Conservation (phyloP, 495 filamentous ascomycete species). For the Xylaria sp. region DNA sequence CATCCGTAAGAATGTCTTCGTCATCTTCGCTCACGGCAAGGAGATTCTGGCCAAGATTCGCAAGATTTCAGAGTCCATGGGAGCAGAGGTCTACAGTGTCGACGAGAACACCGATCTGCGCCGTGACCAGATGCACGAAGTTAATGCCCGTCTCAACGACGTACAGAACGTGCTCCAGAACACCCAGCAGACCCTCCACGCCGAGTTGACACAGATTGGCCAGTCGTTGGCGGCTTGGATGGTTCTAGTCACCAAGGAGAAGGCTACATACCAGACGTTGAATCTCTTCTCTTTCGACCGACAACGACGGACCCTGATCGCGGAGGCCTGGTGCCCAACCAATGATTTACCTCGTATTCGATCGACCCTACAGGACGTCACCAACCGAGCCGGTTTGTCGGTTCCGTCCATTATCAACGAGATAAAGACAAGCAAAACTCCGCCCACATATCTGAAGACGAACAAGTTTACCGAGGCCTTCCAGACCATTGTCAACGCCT, state of each 20-base stretch:
- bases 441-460: conserved; percentile 93
- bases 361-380: conserved; percentile 95
- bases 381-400: conserved; percentile 89
- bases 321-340: conserved; percentile 96
- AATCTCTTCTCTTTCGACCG: conserved; percentile 97
- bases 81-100: conserved; percentile 92
- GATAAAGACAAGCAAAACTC: conserved; percentile 93
- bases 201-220: conserved; percentile 90
- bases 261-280: conserved; percentile 95
- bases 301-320: conserved; percentile 92
- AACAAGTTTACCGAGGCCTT: conserved; percentile 98
- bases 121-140: conserved; percentile 93
- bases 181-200: conserved; percentile 94
- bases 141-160: conserved; percentile 90
- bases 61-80: conserved; percentile 96
- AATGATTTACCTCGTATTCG: conserved; percentile 91
- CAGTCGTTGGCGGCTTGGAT: conserved; percentile 92
- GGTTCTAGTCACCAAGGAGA: conserved; percentile 97
- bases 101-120: conserved; percentile 96
- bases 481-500: conserved; percentile 98
- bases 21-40: conserved; percentile 98
- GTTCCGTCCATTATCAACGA: conserved; percentile 98
- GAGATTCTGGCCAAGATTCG: conserved; percentile 98
- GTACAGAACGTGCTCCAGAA: conserved; percentile 89
- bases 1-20: conserved; percentile 96